phyloP scores from a whole-genome alignment of 352 stramenopile genomes.

The Phytopythium montanum region DNA sequence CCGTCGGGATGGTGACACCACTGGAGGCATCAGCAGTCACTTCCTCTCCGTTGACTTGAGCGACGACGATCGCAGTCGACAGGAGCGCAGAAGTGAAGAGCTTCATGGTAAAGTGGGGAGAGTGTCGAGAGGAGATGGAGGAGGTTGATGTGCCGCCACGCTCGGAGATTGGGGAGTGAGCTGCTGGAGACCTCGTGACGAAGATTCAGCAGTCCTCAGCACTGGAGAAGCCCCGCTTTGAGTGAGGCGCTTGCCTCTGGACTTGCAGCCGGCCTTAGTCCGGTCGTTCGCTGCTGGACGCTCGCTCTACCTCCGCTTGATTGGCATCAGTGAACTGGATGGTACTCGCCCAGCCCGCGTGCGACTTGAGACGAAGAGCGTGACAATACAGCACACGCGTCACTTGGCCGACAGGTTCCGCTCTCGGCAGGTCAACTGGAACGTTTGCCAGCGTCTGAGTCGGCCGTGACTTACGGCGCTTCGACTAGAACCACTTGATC shows the following conservation, averaged over 20 bases:
- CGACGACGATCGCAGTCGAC: background rate
- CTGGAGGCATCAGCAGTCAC: background rate
- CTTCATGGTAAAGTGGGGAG: background rate
- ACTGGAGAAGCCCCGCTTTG: background rate
- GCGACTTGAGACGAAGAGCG: background rate
- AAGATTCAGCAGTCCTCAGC: background rate
- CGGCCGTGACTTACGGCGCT: background rate
- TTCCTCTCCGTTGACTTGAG: background rate
- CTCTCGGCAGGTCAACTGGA: background rate
- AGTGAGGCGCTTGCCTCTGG: background rate
- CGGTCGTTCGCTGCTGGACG: background rate
- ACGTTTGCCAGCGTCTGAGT: background rate
- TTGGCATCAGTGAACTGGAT: background rate
- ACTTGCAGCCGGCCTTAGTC: background rate
- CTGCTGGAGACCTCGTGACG: background rate
- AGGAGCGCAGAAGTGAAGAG: slow-evolving; percentile 3
- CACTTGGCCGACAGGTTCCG: background rate
- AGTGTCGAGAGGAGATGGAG: background rate
- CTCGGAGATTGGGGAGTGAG: background rate
- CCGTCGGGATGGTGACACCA: slow-evolving; percentile 13
- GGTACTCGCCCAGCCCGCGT: background rate
- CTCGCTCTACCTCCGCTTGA: background rate
- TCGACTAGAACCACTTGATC: background rate
- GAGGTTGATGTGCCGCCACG: background rate
- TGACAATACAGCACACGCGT: background rate